phyloP scores from a whole-genome alignment of 2,329 filamentous ascomycete genomes.

The Penicillium sp. region DNA sequence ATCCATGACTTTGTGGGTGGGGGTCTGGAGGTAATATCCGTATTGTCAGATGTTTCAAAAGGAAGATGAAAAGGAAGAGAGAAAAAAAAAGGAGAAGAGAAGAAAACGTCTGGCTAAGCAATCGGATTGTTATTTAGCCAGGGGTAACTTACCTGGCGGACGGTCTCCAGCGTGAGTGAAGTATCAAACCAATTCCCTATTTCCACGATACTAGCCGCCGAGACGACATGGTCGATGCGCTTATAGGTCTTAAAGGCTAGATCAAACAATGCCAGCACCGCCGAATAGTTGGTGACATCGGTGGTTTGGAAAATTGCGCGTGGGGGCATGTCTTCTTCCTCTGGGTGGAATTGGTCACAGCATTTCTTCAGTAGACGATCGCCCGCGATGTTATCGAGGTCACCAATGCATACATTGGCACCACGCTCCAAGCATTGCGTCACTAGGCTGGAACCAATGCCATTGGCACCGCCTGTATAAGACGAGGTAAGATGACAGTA shows the following conservation, averaged over 20 bases:
- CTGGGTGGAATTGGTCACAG: slow-evolving; percentile 9
- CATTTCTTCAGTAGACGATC: slow-evolving; percentile 22
- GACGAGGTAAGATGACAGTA: not conserved
- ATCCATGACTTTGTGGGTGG: slow-evolving; percentile 36
- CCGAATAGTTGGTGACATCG: slow-evolving; percentile 42
- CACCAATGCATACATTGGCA: slow-evolving; percentile 40
- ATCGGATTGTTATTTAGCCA: not conserved
- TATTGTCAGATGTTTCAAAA: not conserved
- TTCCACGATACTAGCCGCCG: slow-evolving; percentile 42
- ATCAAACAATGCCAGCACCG: slow-evolving; percentile 42
- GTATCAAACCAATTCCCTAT: slow-evolving; percentile 41
- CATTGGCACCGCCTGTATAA: slow-evolving; percentile 36
- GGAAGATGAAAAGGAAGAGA: too few relatives aligned
- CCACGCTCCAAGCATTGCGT: slow-evolving; percentile 33
- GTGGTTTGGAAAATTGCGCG: slow-evolving; percentile 34
- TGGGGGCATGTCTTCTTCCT: slow-evolving; percentile 16
- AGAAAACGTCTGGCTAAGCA: not conserved
- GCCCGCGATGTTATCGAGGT: slow-evolving; percentile 32
- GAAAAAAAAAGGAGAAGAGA: too few relatives aligned
- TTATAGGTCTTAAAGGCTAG: slow-evolving; percentile 39
- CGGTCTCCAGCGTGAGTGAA: slow-evolving; percentile 36
- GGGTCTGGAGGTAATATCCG: slow-evolving; percentile 18
- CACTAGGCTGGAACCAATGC: slow-evolving; percentile 39
- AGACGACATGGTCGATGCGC: slow-evolving; percentile 43
- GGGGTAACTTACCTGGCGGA: slow-evolving; percentile 31